Conservation (phyloP, 257 asterid species). For the Striga asiatica region DNA sequence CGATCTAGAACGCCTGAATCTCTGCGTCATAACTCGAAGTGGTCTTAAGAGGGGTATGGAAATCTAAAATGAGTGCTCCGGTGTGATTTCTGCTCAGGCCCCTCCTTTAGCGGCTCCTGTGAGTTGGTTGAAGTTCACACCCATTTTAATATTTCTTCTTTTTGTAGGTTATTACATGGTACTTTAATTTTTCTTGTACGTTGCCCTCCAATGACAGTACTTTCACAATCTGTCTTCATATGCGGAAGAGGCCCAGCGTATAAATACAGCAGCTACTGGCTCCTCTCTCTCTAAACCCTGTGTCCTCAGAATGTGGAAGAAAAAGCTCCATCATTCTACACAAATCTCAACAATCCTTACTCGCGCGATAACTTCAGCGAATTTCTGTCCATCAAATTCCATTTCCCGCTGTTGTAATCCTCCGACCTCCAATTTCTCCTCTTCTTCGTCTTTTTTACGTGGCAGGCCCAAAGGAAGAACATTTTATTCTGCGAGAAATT, state of each 20-base stretch:
- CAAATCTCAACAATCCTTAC: conserved; percentile 16
- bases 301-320: conserved; percentile 46
- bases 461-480: conserved; percentile 9
- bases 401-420: background rate
- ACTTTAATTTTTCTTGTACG: no score
- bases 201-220: conserved; percentile 8
- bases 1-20: no score
- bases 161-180: no score
- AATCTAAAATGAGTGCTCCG: no score
- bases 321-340: conserved; percentile 23
- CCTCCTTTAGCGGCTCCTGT: no score
- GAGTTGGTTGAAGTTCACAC: no score
- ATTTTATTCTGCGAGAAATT: conserved; percentile 14
- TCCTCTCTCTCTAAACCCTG: conserved; percentile 3
- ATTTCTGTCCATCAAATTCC: conserved; percentile 18
- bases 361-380: conserved; percentile 12
- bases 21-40: no score
- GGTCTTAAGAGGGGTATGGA: no score
- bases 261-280: conserved; percentile 15
- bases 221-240: conserved; percentile 3
- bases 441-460: conserved; percentile 10
- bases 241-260: conserved; percentile 6
- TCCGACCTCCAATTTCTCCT: conserved; percentile 5
- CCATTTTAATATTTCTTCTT: no score
- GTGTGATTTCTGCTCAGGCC: no score